Evolutionary conservation across 1,284 basidiomycete genomes (phyloP).

Genomic region (Moniliophthora roreri): DNA sequence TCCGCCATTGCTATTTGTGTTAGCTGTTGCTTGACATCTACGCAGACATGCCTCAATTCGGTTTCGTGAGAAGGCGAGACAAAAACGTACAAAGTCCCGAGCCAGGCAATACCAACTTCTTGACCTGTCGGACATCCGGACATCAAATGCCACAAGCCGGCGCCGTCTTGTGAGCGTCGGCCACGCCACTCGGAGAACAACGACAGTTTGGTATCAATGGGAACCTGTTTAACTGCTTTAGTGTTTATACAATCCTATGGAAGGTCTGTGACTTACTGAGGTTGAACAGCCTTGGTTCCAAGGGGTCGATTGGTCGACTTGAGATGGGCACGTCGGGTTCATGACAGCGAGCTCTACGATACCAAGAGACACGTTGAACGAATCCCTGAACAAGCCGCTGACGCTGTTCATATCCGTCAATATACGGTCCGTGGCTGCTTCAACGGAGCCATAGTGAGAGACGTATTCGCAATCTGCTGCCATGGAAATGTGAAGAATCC

Average conservation of each 20-base stretch:
- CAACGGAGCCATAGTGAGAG: slow-evolving; percentile 54
- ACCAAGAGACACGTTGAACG: slow-evolving; percentile 86
- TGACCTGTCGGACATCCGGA: slow-evolving; percentile 82
- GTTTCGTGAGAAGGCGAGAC: neutral
- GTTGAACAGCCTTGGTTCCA: slow-evolving; percentile 60
- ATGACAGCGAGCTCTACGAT: slow-evolving; percentile 81
- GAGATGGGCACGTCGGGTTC: slow-evolving; percentile 53
- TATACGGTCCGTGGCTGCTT: slow-evolving; percentile 73
- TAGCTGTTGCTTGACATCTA: slow-evolving; percentile 57
- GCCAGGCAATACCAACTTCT: slow-evolving; percentile 91
- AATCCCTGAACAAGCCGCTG: slow-evolving; percentile 76
- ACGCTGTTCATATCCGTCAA: slow-evolving; percentile 80
- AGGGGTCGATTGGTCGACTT: slow-evolving; percentile 42
- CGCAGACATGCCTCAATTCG: slow-evolving; percentile 7
- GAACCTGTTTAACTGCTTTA: slow-evolving; percentile 27
- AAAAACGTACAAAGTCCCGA: slow-evolving; percentile 63
- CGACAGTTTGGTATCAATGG: slow-evolving; percentile 71
- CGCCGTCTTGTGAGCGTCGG: slow-evolving; percentile 64
- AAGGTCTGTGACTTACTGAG: slow-evolving; percentile 18
- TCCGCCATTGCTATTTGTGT: slow-evolving; percentile 40
- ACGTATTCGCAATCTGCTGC: slow-evolving; percentile 88
- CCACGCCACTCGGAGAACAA: slow-evolving; percentile 87
- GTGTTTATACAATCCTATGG: no score
- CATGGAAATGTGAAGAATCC: slow-evolving; percentile 84
- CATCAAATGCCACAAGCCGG: slow-evolving; percentile 90